These are phyloP conservation scores for Aspergillus glaucus DNA, from an alignment of 2,329 filamentous ascomycete species.

Conservation along the genomic window DNA sequence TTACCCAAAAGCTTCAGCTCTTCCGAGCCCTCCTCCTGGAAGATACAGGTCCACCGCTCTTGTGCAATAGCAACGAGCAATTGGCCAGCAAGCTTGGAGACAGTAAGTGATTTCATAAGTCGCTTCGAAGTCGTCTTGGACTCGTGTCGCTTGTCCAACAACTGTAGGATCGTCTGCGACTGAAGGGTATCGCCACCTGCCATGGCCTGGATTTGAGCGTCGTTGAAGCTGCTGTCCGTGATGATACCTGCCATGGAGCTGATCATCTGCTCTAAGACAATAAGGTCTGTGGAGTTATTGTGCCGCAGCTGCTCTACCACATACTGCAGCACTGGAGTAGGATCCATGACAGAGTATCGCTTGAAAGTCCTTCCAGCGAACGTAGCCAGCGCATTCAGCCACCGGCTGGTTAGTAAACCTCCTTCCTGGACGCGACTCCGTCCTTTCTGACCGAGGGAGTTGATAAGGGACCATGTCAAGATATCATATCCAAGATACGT, in stretches of 20 bases:
- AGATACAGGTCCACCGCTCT: conserved; percentile 80
- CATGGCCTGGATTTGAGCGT: conserved; percentile 80
- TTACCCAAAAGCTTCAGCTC: conserved; percentile 86
- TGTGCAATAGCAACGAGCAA: conserved; percentile 87
- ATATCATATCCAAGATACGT: conserved; percentile 90
- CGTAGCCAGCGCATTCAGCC: conserved; percentile 82
- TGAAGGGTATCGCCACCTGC: conserved; percentile 76
- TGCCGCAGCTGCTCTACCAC: conserved; percentile 75
- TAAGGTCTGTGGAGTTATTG: conserved; percentile 82
- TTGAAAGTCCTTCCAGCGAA: conserved; percentile 89
- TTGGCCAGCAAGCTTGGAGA: conserved; percentile 70
- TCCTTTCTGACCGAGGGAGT: conserved; percentile 54
- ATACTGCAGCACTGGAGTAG: conserved; percentile 80
- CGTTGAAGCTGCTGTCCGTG: conserved; percentile 78
- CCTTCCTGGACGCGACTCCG: conserved; percentile 56
- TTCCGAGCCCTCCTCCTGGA: conserved; percentile 55
- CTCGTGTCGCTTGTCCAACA: conserved; percentile 76
- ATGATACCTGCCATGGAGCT: conserved; percentile 91
- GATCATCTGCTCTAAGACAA: conserved; percentile 85
- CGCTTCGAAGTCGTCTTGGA: conserved; percentile 68
- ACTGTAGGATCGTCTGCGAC: conserved; percentile 69
- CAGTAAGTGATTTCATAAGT: conserved; percentile 70
- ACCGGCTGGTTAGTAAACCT: conserved; percentile 75
- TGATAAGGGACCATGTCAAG: conserved; percentile 85
- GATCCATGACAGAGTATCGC: conserved; percentile 75